Conservation (phyloP, 768 basidiomycete species). For the Tulasnella calospora region DNA sequence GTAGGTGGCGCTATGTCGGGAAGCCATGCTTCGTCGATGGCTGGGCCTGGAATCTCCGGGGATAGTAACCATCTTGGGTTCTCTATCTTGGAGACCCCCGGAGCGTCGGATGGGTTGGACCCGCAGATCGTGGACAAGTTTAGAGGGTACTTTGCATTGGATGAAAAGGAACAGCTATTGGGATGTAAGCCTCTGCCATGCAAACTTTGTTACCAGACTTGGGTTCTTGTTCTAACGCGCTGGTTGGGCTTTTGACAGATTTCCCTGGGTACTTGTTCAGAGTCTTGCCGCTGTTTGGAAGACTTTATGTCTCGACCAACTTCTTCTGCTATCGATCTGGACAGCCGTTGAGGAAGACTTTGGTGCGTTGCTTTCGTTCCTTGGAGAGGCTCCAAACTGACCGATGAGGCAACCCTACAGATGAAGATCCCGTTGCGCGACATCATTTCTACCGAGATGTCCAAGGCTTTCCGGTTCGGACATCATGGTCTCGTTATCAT, state of each 20-base stretch:
- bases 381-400: neutral
- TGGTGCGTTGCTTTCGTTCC: slow-evolving; percentile 48
- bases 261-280: slow-evolving; percentile 88
- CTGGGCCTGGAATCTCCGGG: neutral
- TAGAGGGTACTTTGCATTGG: slow-evolving; percentile 73
- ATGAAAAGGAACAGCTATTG: slow-evolving; percentile 78
- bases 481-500: slow-evolving; percentile 86
- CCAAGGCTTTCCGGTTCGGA: slow-evolving; percentile 83
- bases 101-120: slow-evolving; percentile 46
- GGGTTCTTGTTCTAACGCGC: slow-evolving; percentile 24
- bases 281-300: slow-evolving; percentile 81
- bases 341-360: slow-evolving; percentile 74
- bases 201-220: slow-evolving; percentile 15
- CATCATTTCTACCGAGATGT: slow-evolving; percentile 75
- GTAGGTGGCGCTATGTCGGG: neutral
- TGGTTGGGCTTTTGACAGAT: slow-evolving; percentile 47
- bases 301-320: slow-evolving; percentile 85
- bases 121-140: slow-evolving; percentile 69
- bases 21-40: neutral
- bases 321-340: slow-evolving; percentile 93
- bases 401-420: slow-evolving; percentile 40
- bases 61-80: slow-evolving; percentile 47
- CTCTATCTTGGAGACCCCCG: slow-evolving; percentile 73
- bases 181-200: slow-evolving; percentile 62
- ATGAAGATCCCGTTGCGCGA: slow-evolving; percentile 94